Percentiles rank a stretch among this genome's conserved stretches.
Conservation (phyloP, 768 basidiomycete genomes). For the Cyathus striatus region DNA sequence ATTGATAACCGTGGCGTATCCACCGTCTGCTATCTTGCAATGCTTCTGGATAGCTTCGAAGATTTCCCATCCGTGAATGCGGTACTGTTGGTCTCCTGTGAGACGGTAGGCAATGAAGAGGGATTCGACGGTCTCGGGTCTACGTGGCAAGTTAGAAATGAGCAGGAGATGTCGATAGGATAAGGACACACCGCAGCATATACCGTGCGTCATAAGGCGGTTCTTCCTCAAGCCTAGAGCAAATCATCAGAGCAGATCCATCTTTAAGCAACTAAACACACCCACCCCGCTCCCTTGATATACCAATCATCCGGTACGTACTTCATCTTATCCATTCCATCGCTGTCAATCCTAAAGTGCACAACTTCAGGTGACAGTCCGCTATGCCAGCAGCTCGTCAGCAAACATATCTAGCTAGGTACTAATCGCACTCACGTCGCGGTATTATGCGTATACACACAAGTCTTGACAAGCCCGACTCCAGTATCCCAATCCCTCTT, state of each 20-base stretch:
- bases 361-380: conserved; percentile 88
- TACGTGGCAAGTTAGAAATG: conserved; percentile 14
- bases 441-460: conserved; percentile 82
- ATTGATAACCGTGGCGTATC: conserved; percentile 79
- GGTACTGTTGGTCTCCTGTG: conserved; percentile 78
- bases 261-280: not conserved
- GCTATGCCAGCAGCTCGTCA: conserved; percentile 28
- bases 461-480: conserved; percentile 78
- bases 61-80: conserved; percentile 82
- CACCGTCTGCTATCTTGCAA: conserved; percentile 72
- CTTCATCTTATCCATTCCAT: conserved; percentile 40
- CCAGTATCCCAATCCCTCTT: conserved; percentile 81
- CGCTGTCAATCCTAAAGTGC: conserved; percentile 68
- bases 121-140: conserved; percentile 93
- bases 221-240: conserved; percentile 26
- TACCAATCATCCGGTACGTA: conserved; percentile 75
- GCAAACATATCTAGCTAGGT: not conserved
- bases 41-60: conserved; percentile 87
- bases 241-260: not conserved
- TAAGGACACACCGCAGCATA: conserved; percentile 64
- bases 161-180: not conserved
- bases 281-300: conserved; percentile 76
- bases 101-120: conserved; percentile 89
- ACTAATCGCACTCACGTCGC: conserved; percentile 56
- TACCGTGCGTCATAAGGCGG: conserved; percentile 84